Conservation (phyloP, 176 grass and related monocot species). For the Canna indica region DNA sequence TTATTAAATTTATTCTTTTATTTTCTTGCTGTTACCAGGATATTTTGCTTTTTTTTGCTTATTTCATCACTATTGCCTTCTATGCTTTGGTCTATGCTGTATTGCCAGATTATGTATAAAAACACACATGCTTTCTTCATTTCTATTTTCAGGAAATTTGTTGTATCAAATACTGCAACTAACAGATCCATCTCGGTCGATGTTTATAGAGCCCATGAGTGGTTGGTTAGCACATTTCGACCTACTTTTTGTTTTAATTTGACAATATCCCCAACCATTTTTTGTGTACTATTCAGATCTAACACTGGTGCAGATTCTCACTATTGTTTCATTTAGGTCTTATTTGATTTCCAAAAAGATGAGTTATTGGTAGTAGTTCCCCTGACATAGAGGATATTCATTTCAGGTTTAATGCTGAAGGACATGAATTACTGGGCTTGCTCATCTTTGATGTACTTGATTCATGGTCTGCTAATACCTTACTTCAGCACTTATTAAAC, state of each 20-base stretch:
- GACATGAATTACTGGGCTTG: conserved; percentile 60
- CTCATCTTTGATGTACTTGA: conserved; percentile 58
- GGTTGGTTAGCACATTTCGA: conserved; percentile 39
- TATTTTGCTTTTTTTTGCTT: not conserved
- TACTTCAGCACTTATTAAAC: not conserved
- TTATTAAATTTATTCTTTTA: not conserved
- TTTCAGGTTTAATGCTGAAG: conserved; percentile 71
- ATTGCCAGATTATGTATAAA: not conserved
- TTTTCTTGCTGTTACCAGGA: too few species aligned
- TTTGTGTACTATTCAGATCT: too few species aligned
- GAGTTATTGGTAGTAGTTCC: not conserved
- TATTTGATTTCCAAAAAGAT: not conserved
- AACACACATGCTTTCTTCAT: not conserved
- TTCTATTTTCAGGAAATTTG: conserved; percentile 41
- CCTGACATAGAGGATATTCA: conserved; percentile 12
- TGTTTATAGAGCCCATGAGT: conserved; percentile 75
- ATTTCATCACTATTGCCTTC: not conserved
- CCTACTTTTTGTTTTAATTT: not conserved
- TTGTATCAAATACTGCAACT: conserved; percentile 41
- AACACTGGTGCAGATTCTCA: too few species aligned
- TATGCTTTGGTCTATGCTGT: not conserved
- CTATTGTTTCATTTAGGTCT: not conserved
- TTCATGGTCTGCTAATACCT: conserved; percentile 42
- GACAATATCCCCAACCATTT: not conserved
- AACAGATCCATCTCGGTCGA: conserved; percentile 53